Evolutionary conservation across 2,329 filamentous ascomycete genomes (phyloP).

Genomic region (Aspergillus proliferans): DNA sequence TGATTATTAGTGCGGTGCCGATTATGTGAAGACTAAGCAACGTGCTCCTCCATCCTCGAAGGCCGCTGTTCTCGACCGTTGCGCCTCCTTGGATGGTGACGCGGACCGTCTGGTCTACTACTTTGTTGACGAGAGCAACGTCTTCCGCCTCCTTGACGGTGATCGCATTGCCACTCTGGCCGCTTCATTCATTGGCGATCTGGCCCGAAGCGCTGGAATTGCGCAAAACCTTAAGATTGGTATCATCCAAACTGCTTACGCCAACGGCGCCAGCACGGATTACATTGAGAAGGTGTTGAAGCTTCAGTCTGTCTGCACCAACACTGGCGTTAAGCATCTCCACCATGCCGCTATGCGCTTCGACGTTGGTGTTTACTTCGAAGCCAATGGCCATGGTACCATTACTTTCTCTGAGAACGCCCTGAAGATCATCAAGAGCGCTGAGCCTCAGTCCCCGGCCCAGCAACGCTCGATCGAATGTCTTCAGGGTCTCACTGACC

Average conservation of each 20-base stretch:
- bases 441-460: conserved; percentile 80
- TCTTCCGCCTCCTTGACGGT: conserved; percentile 89
- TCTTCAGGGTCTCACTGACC: conserved; percentile 72
- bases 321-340: conserved; percentile 93
- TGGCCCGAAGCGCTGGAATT: conserved; percentile 73
- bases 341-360: conserved; percentile 95
- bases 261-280: conserved; percentile 88
- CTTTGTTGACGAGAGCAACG: conserved; percentile 72
- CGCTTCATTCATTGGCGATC: conserved; percentile 86
- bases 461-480: conserved; percentile 85
- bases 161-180: conserved; percentile 94
- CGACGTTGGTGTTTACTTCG: conserved; percentile 96
- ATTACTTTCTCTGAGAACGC: conserved; percentile 88
- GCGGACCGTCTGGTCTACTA: conserved; percentile 96
- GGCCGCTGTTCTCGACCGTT: conserved; percentile 67
- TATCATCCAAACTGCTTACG: conserved; percentile 95
- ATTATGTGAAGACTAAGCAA: conserved; percentile 97
- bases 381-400: conserved; percentile 96
- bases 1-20: conserved; percentile 69
- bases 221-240: conserved; percentile 78
- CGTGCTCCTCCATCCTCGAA: conserved; percentile 78
- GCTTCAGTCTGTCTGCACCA: conserved; percentile 85
- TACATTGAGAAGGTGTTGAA: conserved; percentile 85
- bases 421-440: conserved; percentile 67
- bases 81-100: conserved; percentile 89